Conservation (phyloP, 2,329 filamentous ascomycete genomes). For the Sclerotinia glacialis region DNA sequence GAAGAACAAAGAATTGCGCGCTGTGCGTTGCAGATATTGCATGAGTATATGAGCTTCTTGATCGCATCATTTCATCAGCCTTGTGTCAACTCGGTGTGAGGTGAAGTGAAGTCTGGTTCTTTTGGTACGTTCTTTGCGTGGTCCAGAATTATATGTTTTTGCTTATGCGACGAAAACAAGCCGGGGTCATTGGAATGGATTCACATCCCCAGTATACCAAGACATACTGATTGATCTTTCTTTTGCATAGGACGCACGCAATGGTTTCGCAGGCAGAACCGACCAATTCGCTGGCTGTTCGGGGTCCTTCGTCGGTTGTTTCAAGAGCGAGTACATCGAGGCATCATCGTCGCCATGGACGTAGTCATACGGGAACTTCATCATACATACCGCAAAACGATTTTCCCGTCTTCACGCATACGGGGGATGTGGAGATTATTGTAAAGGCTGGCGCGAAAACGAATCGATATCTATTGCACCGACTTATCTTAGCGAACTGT, state of each 20-base stretch:
- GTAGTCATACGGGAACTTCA: slow-evolving; percentile 65
- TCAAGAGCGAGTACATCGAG: slow-evolving; percentile 47
- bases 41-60: slow-evolving; percentile 14
- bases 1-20: slow-evolving; percentile 9
- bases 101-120: slow-evolving; percentile 8
- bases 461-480: slow-evolving; percentile 82
- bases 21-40: slow-evolving; percentile 17
- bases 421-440: slow-evolving; percentile 88
- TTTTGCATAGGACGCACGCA: slow-evolving; percentile 20
- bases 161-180: background rate
- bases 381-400: slow-evolving; percentile 77
- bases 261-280: slow-evolving; percentile 58
- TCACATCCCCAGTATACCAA: background rate
- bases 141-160: slow-evolving; percentile 6
- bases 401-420: slow-evolving; percentile 86
- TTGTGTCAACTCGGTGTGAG: slow-evolving; percentile 16
- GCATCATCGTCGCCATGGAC: slow-evolving; percentile 62
- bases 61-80: slow-evolving; percentile 11
- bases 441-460: slow-evolving; percentile 69
- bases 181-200: background rate
- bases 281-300: slow-evolving; percentile 54
- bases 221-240: slow-evolving; percentile 13
- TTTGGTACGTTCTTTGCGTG: slow-evolving; percentile 16
- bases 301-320: slow-evolving; percentile 60
- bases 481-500: slow-evolving; percentile 81